Evolutionary conservation across 768 basidiomycete genomes (phyloP), one percentile per base, ranked within the genome.

Genomic region (Hebeloma cylindrosporum): DNA sequence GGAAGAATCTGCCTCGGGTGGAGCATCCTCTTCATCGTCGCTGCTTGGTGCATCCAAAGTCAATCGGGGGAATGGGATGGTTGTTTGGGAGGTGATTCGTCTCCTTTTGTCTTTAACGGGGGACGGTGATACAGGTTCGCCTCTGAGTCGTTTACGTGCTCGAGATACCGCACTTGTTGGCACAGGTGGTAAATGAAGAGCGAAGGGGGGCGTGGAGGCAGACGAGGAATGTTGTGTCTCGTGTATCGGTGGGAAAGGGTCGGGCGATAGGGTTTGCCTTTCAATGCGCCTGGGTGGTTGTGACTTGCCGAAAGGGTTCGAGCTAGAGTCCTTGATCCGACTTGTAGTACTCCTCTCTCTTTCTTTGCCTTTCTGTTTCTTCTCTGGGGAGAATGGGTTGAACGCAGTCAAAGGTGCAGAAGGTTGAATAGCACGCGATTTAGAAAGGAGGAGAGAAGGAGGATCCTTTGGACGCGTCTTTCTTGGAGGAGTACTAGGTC

Each of bases 91-190:
- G 27, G 61, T 59, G 40, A 80, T 59, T 30, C 85, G 84, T 59
- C 74, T 74, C 47, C 83, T 77, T 61, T 89, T 90, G 58, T 79
- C 79, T 61, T 88, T 89, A 58, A 75, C 79, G 3, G 88, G 88
- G 13, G 88, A 88, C 3, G 88, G 88, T 0, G 88, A 90, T 2
- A 91, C 87, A 1, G 82, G 82, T 57, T 91, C 88, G 20, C 88
- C 88, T 23, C 88, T 79, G 13, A 91, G 72, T 43, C 88, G 82
- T 61, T 91, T 91, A 27, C 88, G 79, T 16, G 88, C 88, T 25
- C 85, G 77, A 18, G 74, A 75, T 22, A 89, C 63, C 9, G 85
- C 78, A 37, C 60, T 68, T 28, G 64, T 57, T 7, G 68, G 66
- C 3, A 59, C 58, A 3, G 60, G 55, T 25, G 36, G 31, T 7